Conservation (phyloP, 768 basidiomycete genomes). For the Boletus fagicola region DNA sequence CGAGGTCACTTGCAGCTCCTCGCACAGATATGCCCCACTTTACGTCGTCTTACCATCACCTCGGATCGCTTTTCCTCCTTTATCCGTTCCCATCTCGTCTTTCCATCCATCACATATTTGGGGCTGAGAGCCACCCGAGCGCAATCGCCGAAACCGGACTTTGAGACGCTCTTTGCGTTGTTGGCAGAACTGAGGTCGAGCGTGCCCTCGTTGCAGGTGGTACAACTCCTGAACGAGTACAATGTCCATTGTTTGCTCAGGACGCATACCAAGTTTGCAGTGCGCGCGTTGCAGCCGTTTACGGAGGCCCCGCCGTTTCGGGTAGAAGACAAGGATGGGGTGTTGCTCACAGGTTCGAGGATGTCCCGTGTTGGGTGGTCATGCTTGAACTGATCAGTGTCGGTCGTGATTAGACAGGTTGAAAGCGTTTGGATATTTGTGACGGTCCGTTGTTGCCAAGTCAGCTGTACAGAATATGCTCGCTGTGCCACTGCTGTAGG, state of each 20-base stretch:
- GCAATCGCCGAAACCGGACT: constrained; percentile 5
- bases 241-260: constrained; percentile 21
- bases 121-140: constrained; percentile 6
- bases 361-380: background rate
- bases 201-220: constrained; percentile 19
- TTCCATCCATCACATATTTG: constrained; percentile 19
- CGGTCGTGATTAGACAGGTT: constrained; percentile 15
- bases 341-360: constrained; percentile 22
- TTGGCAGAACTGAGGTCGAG: constrained; percentile 11
- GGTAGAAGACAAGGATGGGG: constrained; percentile 24
- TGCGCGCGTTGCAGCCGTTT: constrained; percentile 11
- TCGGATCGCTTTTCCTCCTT: constrained; percentile 2
- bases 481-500: background rate
- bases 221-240: constrained; percentile 19
- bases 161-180: constrained; percentile 10
- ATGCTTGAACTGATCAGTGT: background rate
- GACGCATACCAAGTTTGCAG: constrained; percentile 11
- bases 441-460: background rate
- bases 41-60: constrained; percentile 22
- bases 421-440: constrained; percentile 3
- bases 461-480: background rate
- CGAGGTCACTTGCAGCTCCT: constrained; percentile 7
- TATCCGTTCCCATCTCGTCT: background rate
- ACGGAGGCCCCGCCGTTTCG: constrained; percentile 9
- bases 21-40: constrained; percentile 11